phyloP scores from a whole-genome alignment of 164 flowering plant species.

The Sedum album region DNA sequence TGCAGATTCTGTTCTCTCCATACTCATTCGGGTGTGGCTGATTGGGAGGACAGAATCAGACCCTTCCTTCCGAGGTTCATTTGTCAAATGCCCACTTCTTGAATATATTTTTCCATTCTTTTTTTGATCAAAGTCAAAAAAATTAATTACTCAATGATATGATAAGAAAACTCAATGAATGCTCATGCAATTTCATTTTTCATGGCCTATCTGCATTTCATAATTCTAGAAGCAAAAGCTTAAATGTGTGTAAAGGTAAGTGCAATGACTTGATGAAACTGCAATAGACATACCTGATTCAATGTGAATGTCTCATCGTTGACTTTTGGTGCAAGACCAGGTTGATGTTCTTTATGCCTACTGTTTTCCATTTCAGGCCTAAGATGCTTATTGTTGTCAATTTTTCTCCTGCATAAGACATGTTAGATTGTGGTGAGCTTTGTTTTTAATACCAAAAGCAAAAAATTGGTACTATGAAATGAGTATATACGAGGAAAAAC shows the following conservation, averaged over 20 bases:
- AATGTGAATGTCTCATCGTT: slow-evolving; percentile 77
- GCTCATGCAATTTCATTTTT: background rate
- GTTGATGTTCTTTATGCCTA: slow-evolving; percentile 68
- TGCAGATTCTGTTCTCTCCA: slow-evolving; percentile 37
- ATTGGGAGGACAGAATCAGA: slow-evolving; percentile 74
- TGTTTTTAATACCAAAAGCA: background rate
- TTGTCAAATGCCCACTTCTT: slow-evolving; percentile 2
- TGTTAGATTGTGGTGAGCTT: background rate
- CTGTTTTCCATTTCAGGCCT: slow-evolving; percentile 53
- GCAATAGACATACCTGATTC: slow-evolving; percentile 56
- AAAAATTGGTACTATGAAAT: background rate
- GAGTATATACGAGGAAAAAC: background rate
- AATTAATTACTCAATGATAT: background rate
- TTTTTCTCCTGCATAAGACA: slow-evolving; percentile 41
- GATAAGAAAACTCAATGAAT: background rate
- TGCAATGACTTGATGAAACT: background rate
- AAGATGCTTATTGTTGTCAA: slow-evolving; percentile 50
- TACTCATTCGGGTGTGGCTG: slow-evolving; percentile 60
- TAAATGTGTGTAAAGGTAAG: background rate
- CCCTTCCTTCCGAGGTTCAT: background rate
- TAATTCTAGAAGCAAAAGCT: background rate
- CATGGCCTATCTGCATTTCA: slow-evolving; percentile 10
- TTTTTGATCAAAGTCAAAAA: background rate
- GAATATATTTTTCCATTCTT: background rate
- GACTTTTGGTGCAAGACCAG: slow-evolving; percentile 90